Evolutionary conservation across 106 monocot species (phyloP).

Genomic region (Platanthera zijinensis): DNA sequence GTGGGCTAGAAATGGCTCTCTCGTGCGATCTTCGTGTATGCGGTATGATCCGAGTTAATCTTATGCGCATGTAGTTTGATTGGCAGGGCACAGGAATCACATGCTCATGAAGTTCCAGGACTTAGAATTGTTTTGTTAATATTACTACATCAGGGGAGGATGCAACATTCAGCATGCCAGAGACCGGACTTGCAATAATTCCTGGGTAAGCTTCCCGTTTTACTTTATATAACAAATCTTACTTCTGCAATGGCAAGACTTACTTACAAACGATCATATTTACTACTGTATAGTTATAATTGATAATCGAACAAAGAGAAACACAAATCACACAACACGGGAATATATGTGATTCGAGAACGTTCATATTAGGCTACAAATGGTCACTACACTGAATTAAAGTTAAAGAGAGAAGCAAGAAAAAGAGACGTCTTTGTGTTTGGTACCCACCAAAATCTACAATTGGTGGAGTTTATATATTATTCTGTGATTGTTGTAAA

Average conservation of each 20-base stretch:
- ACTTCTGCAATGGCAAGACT: not conserved
- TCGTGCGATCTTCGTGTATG: slow-evolving; percentile 95
- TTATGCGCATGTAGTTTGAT: not conserved
- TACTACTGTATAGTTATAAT: not conserved
- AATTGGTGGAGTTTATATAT: no score
- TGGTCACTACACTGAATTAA: no score
- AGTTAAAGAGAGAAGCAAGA: no score
- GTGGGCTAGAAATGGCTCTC: slow-evolving; percentile 87
- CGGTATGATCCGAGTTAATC: slow-evolving; percentile 33
- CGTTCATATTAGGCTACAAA: no score
- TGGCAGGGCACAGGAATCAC: not conserved
- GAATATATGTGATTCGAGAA: no score
- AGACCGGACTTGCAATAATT: slow-evolving; percentile 97
- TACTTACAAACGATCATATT: not conserved
- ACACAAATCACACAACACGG: no score
- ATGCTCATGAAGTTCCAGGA: not conserved
- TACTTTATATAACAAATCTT: not conserved
- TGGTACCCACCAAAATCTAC: no score
- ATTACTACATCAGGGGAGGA: slow-evolving; percentile 42
- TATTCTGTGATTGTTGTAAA: no score
- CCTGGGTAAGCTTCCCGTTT: slow-evolving; percentile 64
- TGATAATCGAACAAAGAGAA: no score
- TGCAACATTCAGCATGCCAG: slow-evolving; percentile 79
- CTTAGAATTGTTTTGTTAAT: not conserved
- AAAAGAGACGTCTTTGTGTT: no score